Conservation (phyloP, 176 grass and related monocot species). For the Avena sativa region DNA sequence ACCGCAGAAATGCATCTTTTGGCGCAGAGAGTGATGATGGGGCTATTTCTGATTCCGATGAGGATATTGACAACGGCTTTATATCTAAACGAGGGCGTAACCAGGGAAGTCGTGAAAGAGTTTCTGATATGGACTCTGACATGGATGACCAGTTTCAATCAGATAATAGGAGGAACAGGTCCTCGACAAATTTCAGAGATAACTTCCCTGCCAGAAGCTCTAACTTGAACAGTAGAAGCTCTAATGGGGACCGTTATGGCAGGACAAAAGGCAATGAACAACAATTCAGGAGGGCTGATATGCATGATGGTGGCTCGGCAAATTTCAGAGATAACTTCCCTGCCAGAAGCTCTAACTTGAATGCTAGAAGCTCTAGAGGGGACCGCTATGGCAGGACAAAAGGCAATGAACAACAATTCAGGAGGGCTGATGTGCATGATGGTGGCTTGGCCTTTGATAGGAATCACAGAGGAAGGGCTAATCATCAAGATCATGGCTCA, state of each 20-base stretch:
- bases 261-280: slow-evolving; percentile 34
- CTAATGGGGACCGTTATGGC: slow-evolving; percentile 30
- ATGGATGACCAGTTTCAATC: slow-evolving; percentile 43
- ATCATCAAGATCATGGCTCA: slow-evolving; percentile 48
- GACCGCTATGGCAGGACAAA: slow-evolving; percentile 32
- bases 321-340: slow-evolving; percentile 21
- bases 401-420: slow-evolving; percentile 38
- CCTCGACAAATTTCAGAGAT: slow-evolving; percentile 21
- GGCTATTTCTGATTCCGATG: slow-evolving; percentile 66
- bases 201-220: slow-evolving; percentile 32
- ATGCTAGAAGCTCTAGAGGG: slow-evolving; percentile 33
- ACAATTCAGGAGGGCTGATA: background rate
- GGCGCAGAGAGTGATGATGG: slow-evolving; percentile 48
- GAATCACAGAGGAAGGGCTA: slow-evolving; percentile 34
- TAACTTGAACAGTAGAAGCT: slow-evolving; percentile 36
- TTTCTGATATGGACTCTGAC: slow-evolving; percentile 52
- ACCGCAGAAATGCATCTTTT: slow-evolving; percentile 36
- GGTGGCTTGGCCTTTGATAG: slow-evolving; percentile 2
- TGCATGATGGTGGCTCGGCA: slow-evolving; percentile 20
- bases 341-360: slow-evolving; percentile 25
- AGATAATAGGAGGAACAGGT: slow-evolving; percentile 41
- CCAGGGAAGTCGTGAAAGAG: slow-evolving; percentile 29
- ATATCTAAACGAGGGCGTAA: slow-evolving; percentile 34
- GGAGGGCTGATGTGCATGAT: slow-evolving; percentile 25
- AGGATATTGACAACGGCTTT: slow-evolving; percentile 52